Base-by-base conservation (phyloP, 495 filamentous ascomycete genomes). In the Aspergillus incahuasiensis region DNA sequence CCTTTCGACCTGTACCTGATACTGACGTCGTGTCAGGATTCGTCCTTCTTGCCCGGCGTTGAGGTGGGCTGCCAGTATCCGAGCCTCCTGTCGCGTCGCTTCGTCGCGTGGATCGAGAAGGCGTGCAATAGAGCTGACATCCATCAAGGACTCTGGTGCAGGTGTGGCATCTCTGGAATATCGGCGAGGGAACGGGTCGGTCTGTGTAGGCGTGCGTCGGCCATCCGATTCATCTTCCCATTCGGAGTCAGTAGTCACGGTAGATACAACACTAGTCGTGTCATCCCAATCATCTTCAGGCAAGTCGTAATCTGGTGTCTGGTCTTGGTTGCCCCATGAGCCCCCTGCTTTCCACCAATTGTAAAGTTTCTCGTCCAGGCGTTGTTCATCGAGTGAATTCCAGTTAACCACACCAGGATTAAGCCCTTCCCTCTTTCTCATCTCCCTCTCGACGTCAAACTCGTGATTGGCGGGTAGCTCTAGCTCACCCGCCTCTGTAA, bases 21-120 rank as follows among this genome's bases (percentile, higher is more conserved):
- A 96, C 43, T 82, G 83, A 38, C 87, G 87, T 24, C 94, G 86
- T 6, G 94, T 98, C 54, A 96, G 68, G 43, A 92, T 85, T n/a
- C 74, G 75, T 22, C 64, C 60, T 15, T 69, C 68, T 32, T 57
- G 63, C 5, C 82, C 72, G 48, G 81, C 82, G 16, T 76, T 71
- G 12, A 98, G 80, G 66, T 92, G 92, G 1, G 89, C 87, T 12
- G 92, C 87, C 2, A 97, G 80, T 9, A 92, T 79, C 28, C 82
- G 81, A 2, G 95, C 94, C 68, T 96, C 88, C 34, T 89, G 81
- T 35, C 85, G 81, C 51, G 92, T 86, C 52, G 92, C 88, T 0
- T 82, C 76, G 39, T 82, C 88, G 45, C 83, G 82, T 0, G 95
- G 95, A 61, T 95, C 80, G 1, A 98, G 84, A 0, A 97, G 83